These are phyloP conservation scores for Camellia japonica DNA, from an alignment of 148 eudicot species.

Conservation along the genomic window DNA sequence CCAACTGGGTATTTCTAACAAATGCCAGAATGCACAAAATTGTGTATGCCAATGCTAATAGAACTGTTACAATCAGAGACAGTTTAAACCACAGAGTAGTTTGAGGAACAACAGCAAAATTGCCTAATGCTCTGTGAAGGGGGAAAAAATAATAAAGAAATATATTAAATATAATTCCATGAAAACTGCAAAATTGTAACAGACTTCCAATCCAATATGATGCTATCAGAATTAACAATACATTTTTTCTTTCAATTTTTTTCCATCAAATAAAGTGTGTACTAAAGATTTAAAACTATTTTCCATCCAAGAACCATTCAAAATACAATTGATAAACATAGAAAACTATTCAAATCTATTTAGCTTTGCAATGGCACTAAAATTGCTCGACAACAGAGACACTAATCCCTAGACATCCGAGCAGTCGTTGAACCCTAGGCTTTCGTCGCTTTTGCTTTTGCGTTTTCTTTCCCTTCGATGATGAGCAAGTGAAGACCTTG, in stretches of 20 bases:
- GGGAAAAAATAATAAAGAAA: neutral
- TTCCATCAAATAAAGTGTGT: too few species aligned
- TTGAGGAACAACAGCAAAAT: slow-evolving; percentile 10
- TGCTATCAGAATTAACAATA: too few species aligned
- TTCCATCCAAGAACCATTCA: too few species aligned
- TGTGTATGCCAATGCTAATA: slow-evolving; percentile 37
- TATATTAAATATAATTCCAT: neutral
- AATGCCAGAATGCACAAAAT: slow-evolving; percentile 47
- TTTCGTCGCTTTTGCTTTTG: too few species aligned
- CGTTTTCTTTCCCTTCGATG: too few species aligned
- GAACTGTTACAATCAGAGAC: slow-evolving; percentile 32
- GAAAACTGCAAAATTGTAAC: neutral
- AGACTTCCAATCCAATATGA: neutral
- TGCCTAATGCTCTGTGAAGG: neutral
- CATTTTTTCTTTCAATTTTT: too few species aligned
- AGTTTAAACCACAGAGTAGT: slow-evolving; percentile 55
- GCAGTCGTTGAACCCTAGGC: too few species aligned
- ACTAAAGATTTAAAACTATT: too few species aligned
- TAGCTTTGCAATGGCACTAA: too few species aligned
- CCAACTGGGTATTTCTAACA: slow-evolving; percentile 18
- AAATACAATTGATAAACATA: neutral
- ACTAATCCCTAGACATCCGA: too few species aligned
- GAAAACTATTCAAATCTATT: neutral
- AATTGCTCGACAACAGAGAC: too few species aligned
- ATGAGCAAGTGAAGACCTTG: too few species aligned